Conservation (phyloP, 768 basidiomycete species). For the Boletus fagicola region DNA sequence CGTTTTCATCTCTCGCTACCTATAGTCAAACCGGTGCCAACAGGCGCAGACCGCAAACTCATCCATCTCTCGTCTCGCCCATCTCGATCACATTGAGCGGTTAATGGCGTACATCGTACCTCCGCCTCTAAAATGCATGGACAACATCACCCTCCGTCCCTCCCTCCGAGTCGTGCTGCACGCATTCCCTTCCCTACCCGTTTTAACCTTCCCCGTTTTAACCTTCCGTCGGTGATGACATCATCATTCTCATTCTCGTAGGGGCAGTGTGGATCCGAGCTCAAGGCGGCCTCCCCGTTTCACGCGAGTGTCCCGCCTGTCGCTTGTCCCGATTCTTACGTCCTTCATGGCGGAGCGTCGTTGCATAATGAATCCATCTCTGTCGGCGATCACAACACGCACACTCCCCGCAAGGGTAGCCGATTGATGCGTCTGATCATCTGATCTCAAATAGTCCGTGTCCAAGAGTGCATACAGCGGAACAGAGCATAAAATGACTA, state of each 20-base stretch:
- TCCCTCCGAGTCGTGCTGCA: neutral
- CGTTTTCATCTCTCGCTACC: slow-evolving; percentile 4
- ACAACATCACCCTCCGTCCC: neutral
- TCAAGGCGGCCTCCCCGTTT: neutral
- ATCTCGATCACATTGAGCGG: slow-evolving; percentile 4
- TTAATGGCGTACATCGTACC: neutral
- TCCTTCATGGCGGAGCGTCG: slow-evolving; percentile 4
- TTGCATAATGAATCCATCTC: neutral
- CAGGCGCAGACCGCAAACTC: slow-evolving; percentile 13
- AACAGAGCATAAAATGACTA: slow-evolving; percentile 2
- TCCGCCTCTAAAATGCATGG: slow-evolving; percentile 6
- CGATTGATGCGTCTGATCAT: slow-evolving; percentile 3
- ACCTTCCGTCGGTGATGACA: slow-evolving; percentile 1
- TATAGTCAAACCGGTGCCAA: slow-evolving; percentile 1
- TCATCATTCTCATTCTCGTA: neutral
- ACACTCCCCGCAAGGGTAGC: neutral
- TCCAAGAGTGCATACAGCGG: slow-evolving; percentile 1
- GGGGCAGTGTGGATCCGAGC: neutral
- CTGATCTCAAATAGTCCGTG: slow-evolving; percentile 8
- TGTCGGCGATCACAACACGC: slow-evolving; percentile 24
- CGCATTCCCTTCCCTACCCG: neutral
- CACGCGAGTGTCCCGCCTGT: slow-evolving; percentile 5
- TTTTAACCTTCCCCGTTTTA: neutral
- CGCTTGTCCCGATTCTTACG: slow-evolving; percentile 9
- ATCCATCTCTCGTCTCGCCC: neutral